Evolutionary conservation across 2,329 filamentous ascomycete genomes (phyloP), one percentile per base, ranked within the genome.

Genomic region (Waltergamsia citrina): DNA sequence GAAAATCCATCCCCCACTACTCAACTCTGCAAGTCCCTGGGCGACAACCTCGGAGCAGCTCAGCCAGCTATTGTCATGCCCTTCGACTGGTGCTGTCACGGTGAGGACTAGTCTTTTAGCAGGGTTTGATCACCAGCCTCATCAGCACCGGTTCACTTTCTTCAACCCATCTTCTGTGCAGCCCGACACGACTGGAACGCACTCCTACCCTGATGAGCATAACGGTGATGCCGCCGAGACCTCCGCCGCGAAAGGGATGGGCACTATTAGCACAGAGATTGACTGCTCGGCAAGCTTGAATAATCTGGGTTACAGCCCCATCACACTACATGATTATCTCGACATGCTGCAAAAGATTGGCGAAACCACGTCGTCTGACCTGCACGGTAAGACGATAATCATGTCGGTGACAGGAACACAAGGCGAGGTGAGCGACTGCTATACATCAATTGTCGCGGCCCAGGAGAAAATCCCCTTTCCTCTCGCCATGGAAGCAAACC

Each of bases 1-100:
- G 41, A 6, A 36, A 29, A 7, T 86, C 39, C 45, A 62, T 28
- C 81, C 80, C 1, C 80, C 81, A 0, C 62, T 90, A 6, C 62
- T 87, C 42, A 88, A 88, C 57, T 82, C 81, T 1, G 74, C 84
- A 20, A 80, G 74, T 32, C 83, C 83, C 1, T 87, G 82, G 82
- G 81, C 82, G 18, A 85, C 81, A 0, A 74, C 70, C 3, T 53
- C 69, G 5, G 62, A 69, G 5, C 73, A 87, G 41, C 68, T 88
- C 4, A 52, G 60, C 25, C 56, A 57, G 3, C 70, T 88, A 6
- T 82, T 82, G 48, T 51, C 60, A 20, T 77, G 65, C 32, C 62
- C 70, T 0, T 60, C 71, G 34, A 86, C 78, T 0, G 84, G 84
- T 38, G 83, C 81, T 11, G 72, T 88, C 21, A 88, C 84, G 2